Evolutionary conservation across 2,329 filamentous ascomycete species (phyloP).

Genomic region (Aspergillus latus): DNA sequence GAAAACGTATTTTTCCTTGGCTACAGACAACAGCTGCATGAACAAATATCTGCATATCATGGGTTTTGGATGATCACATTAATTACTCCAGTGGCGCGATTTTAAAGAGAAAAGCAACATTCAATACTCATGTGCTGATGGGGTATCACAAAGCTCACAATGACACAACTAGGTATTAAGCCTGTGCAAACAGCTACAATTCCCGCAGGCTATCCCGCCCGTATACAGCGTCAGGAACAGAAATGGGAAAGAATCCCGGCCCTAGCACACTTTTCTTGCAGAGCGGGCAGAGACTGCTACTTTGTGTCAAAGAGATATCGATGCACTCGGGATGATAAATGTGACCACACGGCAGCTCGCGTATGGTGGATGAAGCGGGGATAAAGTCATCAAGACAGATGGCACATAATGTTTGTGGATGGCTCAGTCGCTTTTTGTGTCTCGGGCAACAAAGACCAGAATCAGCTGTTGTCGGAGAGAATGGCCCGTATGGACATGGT

Average conservation of each 20-base stretch:
- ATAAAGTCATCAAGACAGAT: constrained; percentile 86
- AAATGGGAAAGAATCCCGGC: constrained; percentile 60
- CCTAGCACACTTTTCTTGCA: constrained; percentile 86
- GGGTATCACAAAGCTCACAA: neutral
- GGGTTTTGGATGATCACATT: no score
- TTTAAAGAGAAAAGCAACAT: no score
- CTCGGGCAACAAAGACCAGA: constrained; percentile 2
- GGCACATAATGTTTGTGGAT: constrained; percentile 79
- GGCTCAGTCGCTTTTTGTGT: constrained; percentile 33
- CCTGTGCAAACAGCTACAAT: neutral
- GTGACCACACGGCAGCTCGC: constrained; percentile 84
- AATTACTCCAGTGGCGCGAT: no score
- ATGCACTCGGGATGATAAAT: constrained; percentile 94
- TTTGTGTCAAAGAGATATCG: constrained; percentile 74
- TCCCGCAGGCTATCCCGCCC: constrained; percentile 66
- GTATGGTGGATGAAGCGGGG: constrained; percentile 67
- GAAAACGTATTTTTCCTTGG: no score
- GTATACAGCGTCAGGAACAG: constrained; percentile 83
- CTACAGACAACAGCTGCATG: no score
- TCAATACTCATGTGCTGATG: neutral
- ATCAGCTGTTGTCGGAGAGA: neutral
- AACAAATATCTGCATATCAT: no score
- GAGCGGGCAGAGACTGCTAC: constrained; percentile 84
- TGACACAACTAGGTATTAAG: neutral
- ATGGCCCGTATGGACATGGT: neutral